Conservation (phyloP, 768 basidiomycete species). For the Tulasnella sp. region DNA sequence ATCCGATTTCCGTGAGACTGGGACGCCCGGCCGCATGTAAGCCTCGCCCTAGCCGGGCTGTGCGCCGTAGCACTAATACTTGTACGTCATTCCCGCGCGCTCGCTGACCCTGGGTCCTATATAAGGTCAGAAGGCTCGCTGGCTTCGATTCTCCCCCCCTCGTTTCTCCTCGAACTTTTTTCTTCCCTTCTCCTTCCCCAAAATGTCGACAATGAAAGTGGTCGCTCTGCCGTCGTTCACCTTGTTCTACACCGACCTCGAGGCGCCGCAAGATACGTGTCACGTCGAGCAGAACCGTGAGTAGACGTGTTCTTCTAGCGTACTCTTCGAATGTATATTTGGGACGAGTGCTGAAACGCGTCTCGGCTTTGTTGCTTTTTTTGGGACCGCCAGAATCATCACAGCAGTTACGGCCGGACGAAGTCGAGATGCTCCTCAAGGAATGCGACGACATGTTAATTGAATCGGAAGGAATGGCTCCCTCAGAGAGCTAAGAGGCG, state of each 20-base stretch:
- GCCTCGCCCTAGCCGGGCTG: background rate
- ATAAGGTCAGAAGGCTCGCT: background rate
- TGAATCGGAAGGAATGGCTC: constrained; percentile 6
- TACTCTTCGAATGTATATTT: background rate
- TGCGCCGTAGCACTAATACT: background rate
- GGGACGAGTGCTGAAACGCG: background rate
- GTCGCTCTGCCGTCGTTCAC: background rate
- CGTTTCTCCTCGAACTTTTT: background rate
- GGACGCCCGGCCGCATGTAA: background rate
- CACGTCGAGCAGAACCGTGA: background rate
- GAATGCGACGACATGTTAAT: constrained; percentile 14
- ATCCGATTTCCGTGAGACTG: constrained; percentile 6
- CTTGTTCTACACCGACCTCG: constrained; percentile 4
- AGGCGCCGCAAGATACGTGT: background rate
- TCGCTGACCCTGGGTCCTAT: background rate
- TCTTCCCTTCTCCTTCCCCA: background rate
- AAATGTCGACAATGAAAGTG: background rate
- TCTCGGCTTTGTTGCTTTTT: background rate
- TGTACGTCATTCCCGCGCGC: background rate
- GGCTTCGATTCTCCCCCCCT: too few relatives aligned
- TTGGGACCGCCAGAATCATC: background rate
- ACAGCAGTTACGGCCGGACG: background rate
- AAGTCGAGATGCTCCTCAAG: constrained; percentile 3
- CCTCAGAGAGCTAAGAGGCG: background rate
- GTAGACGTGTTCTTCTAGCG: background rate